phyloP scores from a whole-genome alignment of 352 stramenopile genomes.

The Peronospora farinosa region DNA sequence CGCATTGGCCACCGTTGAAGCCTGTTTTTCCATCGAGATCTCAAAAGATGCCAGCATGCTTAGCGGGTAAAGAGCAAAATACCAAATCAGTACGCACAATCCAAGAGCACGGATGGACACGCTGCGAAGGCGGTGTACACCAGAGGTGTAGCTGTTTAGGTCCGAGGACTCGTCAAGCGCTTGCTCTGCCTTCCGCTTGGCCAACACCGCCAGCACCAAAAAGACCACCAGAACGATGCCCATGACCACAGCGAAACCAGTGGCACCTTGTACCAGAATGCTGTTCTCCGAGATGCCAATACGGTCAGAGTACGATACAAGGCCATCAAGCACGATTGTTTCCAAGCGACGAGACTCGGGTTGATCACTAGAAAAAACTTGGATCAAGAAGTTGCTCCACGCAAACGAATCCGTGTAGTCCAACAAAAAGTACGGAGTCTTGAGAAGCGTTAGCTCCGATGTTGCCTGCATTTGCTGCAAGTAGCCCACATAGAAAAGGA shows the following conservation, averaged over 20 bases:
- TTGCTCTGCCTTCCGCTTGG: conserved; percentile 48
- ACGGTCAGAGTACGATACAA: conserved; percentile 54
- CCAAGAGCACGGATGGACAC: conserved; percentile 55
- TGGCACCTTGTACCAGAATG: conserved; percentile 32
- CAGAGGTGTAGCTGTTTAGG: conserved; percentile 31
- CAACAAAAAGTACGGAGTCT: conserved; percentile 61
- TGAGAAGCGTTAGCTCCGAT: conserved; percentile 53
- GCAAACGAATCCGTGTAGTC: conserved; percentile 65
- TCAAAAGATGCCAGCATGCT: conserved; percentile 60
- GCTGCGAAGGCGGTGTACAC: conserved; percentile 48
- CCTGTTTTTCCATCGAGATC: conserved; percentile 58
- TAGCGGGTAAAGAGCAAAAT: conserved; percentile 55
- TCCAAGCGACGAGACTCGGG: conserved; percentile 37
- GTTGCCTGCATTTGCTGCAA: conserved; percentile 62
- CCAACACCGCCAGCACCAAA: conserved; percentile 40
- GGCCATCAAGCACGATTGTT: conserved; percentile 45
- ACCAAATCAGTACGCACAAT: conserved; percentile 56
- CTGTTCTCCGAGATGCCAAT: conserved; percentile 43
- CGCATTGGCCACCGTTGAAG: conserved; percentile 19
- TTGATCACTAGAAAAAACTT: conserved; percentile 16
- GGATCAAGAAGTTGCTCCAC: conserved; percentile 62
- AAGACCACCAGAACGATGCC: conserved; percentile 42
- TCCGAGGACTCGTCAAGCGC: conserved; percentile 34
- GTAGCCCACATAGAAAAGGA: conserved; percentile 58
- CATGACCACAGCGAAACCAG: conserved; percentile 45